Evolutionary conservation across 2,329 filamentous ascomycete species (phyloP), one percentile per base, ranked within the genome.

Genomic region (Trichoderma oligosporum): DNA sequence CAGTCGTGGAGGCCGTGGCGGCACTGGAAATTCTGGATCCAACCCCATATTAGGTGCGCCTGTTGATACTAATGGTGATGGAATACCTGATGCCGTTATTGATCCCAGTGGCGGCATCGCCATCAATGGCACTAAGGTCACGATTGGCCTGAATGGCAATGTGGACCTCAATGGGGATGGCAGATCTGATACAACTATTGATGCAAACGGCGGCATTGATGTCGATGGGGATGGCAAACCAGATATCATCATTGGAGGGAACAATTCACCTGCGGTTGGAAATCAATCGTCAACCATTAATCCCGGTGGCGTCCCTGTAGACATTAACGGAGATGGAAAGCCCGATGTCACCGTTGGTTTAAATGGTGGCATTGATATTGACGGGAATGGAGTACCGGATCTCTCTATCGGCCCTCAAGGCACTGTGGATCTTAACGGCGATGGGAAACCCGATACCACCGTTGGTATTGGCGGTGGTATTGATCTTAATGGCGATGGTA

Each of bases 151-250:
- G 0, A 25, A 36, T 12, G 42, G 45, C 3, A 12, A 16, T 36
- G 41, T 55, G 2, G 52, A 55, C 25, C 20, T 42, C 0, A 56
- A 47, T 16, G n/a, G 31, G 8, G 56, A 58, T 14, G 27, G 20
- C 16, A 31, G 9, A 22, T 14, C 52, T 11, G 48, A 53, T 20
- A 41, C 36, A 16, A 16, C 4, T 14, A 31, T 53, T 22, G 9
- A 11, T 3, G 20, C 48, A 4, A 18, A 31, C 8, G 38, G 41
- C 9, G 18, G 24, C 24, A 16, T 39, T 29, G 52, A 55, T 38
- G 31, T 39, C 4, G 22, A 53, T 24, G 48, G 36, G 25, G 55
- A 57, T 22, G 47, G 47, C 18, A 45, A 35, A 18, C 42, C 49
- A 22, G 57, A 59, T 20, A 44, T 36, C 31, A 18, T 29, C 16